Conservation (phyloP, 768 basidiomycete genomes). For the Cyclocybe aegerita region DNA sequence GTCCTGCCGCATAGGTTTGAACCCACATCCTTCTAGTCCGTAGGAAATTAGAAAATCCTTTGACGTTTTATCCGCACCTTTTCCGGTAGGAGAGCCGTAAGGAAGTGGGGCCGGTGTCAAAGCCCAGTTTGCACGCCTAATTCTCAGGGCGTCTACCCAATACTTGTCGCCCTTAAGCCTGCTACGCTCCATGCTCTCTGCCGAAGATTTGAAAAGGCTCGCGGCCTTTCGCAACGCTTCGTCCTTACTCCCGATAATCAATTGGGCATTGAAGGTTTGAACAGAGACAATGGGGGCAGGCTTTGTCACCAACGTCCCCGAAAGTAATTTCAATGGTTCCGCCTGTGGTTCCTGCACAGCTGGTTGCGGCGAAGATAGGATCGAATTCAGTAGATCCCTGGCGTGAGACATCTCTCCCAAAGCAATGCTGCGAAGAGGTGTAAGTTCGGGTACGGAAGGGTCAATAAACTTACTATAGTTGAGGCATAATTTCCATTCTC, state of each 20-base stretch:
- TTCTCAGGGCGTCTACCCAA: conserved; percentile 80
- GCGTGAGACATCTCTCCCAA: conserved; percentile 81
- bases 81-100: conserved; percentile 64
- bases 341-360: conserved; percentile 15
- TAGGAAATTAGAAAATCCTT: conserved; percentile 82
- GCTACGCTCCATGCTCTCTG: conserved; percentile 65
- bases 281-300: conserved; percentile 65
- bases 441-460: conserved; percentile 5
- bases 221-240: conserved; percentile 76
- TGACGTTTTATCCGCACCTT: conserved; percentile 76
- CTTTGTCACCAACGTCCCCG: conserved; percentile 66
- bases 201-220: conserved; percentile 66
- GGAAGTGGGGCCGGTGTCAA: conserved; percentile 79
- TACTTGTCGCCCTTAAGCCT: conserved; percentile 67
- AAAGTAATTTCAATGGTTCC: conserved; percentile 33
- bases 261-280: conserved; percentile 69
- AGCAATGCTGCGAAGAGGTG: conserved; percentile 50
- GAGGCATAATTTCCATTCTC: conserved; percentile 69
- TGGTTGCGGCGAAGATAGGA: conserved; percentile 39
- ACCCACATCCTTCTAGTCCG: conserved; percentile 80
- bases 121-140: conserved; percentile 77
- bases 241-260: conserved; percentile 79
- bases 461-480: conserved; percentile 61
- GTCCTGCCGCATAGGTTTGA: neutral
- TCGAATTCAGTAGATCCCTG: conserved; percentile 61